These are phyloP conservation scores for Madurella mycetomatis DNA, from an alignment of 2,329 filamentous ascomycete species.

Conservation along the genomic window DNA sequence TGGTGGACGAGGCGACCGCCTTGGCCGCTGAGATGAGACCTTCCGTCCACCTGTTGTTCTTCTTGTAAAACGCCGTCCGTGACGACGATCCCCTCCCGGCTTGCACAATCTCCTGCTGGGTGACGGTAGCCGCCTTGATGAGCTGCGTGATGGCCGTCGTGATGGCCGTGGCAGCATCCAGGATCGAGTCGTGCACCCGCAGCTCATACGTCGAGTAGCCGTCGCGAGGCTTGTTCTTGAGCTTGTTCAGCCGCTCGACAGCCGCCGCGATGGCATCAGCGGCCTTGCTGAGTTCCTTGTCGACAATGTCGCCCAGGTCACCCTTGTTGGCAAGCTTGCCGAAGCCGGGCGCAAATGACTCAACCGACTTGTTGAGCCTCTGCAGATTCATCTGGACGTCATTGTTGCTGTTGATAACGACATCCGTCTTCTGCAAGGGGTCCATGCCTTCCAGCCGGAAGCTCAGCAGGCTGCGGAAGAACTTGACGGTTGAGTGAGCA, in stretches of 20 bases:
- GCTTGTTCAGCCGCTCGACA: constrained; percentile 79
- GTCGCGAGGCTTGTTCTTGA: constrained; percentile 95
- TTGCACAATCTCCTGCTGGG: constrained; percentile 94
- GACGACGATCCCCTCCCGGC: constrained; percentile 85
- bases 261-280: constrained; percentile 94
- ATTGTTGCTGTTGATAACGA: constrained; percentile 95
- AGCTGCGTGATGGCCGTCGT: constrained; percentile 90
- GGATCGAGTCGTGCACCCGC: constrained; percentile 89
- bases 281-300: constrained; percentile 85
- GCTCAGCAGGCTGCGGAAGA: constrained; percentile 91
- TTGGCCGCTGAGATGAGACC: constrained; percentile 96
- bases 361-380: constrained; percentile 87
- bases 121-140: constrained; percentile 89
- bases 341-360: constrained; percentile 84
- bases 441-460: constrained; percentile 91
- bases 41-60: constrained; percentile 99
- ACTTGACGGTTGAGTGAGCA: constrained; percentile 81
- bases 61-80: constrained; percentile 96
- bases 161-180: constrained; percentile 88
- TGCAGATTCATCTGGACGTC: constrained; percentile 94
- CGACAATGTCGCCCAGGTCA: constrained; percentile 89
- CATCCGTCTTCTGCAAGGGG: constrained; percentile 86
- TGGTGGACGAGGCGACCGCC: constrained; percentile 88
- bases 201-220: constrained; percentile 95
- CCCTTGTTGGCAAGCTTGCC: constrained; percentile 75